A percentile compares a stretch with the other conserved stretches of the same genome.
These are phyloP conservation scores for Neofusicoccum sp. DNA, from an alignment of 2,329 filamentous ascomycete genomes.

Conservation along the genomic window DNA sequence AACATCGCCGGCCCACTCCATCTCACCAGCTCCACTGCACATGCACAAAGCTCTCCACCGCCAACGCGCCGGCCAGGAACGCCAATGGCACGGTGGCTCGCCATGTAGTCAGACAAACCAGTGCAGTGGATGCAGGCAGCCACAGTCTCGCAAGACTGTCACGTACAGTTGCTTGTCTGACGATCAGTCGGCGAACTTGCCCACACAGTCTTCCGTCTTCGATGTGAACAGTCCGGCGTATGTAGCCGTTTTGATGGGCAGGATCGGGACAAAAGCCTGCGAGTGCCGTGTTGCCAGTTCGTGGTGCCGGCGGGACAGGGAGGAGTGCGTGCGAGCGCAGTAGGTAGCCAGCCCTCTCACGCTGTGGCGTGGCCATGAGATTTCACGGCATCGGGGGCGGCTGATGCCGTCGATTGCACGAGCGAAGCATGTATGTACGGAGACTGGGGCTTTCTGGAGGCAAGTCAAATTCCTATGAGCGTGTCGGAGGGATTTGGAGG, in stretches of 20 bases:
- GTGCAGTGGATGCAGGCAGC: constrained; percentile 26
- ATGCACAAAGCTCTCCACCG: constrained; percentile 32
- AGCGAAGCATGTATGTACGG: no score
- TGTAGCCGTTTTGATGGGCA: constrained; percentile 29
- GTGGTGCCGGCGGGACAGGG: neutral
- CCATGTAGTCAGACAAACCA: constrained; percentile 16
- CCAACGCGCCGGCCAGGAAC: constrained; percentile 30
- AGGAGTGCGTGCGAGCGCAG: constrained; percentile 10
- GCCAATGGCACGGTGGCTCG: constrained; percentile 6
- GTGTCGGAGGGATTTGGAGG: no score
- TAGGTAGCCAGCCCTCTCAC: constrained; percentile 18
- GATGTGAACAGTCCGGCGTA: constrained; percentile 32
- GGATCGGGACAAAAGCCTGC: constrained; percentile 20
- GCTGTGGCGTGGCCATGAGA: no score
- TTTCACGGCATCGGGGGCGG: no score
- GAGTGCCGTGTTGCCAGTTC: constrained; percentile 10
- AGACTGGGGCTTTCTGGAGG: no score
- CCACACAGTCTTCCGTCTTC: constrained; percentile 19
- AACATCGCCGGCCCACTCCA: constrained; percentile 37
- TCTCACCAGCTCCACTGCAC: constrained; percentile 41
- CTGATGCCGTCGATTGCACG: no score
- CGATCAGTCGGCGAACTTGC: constrained; percentile 26
- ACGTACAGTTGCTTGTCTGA: constrained; percentile 36
- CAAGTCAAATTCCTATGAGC: no score
- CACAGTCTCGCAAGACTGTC: constrained; percentile 30